These are phyloP conservation scores for Citrus australasica DNA, from an alignment of 345 rosid species.

Conservation along the genomic window DNA sequence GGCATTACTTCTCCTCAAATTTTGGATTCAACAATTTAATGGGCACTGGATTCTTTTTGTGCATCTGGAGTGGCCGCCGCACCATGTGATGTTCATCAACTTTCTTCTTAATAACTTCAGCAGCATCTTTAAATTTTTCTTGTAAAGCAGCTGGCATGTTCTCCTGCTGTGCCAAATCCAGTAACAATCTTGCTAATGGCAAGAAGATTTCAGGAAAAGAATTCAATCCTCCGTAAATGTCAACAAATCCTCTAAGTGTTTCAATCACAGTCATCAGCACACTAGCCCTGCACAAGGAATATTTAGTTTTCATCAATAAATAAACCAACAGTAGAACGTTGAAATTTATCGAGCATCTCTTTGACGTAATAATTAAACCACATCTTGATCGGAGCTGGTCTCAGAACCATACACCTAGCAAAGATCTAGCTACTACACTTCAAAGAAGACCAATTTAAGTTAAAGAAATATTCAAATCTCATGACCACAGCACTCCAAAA, in stretches of 20 bases:
- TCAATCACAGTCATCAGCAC: slow-evolving; percentile 54
- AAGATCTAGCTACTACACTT: not conserved
- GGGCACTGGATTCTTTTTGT: slow-evolving; percentile 72
- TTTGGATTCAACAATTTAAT: slow-evolving; percentile 71
- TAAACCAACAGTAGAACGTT: not conserved
- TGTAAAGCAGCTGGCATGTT: slow-evolving; percentile 48
- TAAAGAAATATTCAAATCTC: not conserved
- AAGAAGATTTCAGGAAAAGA: slow-evolving; percentile 78
- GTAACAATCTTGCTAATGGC: slow-evolving; percentile 52
- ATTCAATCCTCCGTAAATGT: slow-evolving; percentile 45
- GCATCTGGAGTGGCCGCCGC: slow-evolving; percentile 76
- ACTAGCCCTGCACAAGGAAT: slow-evolving; percentile 51
- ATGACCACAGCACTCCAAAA: not conserved
- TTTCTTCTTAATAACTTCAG: slow-evolving; percentile 54
- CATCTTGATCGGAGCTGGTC: not conserved
- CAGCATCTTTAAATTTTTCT: slow-evolving; percentile 45
- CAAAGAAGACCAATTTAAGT: not conserved
- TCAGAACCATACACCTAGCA: not conserved
- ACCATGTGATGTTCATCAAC: slow-evolving; percentile 38
- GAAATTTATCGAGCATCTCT: not conserved
- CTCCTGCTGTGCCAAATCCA: slow-evolving; percentile 50
- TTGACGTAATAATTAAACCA: not conserved
- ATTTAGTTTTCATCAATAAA: not conserved
- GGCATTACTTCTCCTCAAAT: slow-evolving; percentile 67
- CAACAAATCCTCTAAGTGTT: slow-evolving; percentile 62